Base-by-base conservation (phyloP, 257 asterid species). In the Ajuga chamaepitys region DNA sequence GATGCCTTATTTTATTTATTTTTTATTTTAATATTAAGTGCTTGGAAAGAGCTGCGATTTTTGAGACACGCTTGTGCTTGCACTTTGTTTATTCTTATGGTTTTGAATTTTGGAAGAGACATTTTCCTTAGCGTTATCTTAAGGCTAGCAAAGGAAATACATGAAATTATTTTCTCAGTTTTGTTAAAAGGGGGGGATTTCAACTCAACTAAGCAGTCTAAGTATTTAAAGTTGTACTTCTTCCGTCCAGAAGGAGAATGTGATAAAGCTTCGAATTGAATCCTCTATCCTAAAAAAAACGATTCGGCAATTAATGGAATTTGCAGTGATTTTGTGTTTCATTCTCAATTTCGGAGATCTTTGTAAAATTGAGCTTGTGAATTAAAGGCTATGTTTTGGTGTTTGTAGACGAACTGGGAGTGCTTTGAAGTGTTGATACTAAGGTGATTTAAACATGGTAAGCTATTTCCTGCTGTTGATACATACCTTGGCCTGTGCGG, bases 361-460 rank as follows among this genome's bases (percentile, higher is more conserved):
- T 24, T 57, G 30, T 18, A 14, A n/a, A 20, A 48, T 34, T 12
- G 60, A 38, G 24, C 3, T 17, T 58, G 71, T 52, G 16, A 25
- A 42, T 18, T 65, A 58, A 59, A 58, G 37, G 46, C 51, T 68
- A 57, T 13, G 18, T 48, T 51, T 5, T 74, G 32, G 38, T 64
- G 56, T 61, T 64, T 68, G 69, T 38, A 72, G 77, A 60, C 17
- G 22, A 47, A 48, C 58, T 21, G 51, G 51, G 46, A 55, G 66
- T 57, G 67, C 71, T 63, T 57, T 41, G 65, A 44, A 60, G 62
- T 47, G 21, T 20, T 46, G 28, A 9, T 24, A 25, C 48, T 10
- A 66, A 72, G 47, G 66, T 46, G 67, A 61, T 26, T 59, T 54
- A 48, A 57, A 37, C 72, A 79, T 79, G 84, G 84, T 79, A 66